Evolutionary conservation across 495 filamentous ascomycete species (phyloP).

Genomic region (Letharia columbiana): DNA sequence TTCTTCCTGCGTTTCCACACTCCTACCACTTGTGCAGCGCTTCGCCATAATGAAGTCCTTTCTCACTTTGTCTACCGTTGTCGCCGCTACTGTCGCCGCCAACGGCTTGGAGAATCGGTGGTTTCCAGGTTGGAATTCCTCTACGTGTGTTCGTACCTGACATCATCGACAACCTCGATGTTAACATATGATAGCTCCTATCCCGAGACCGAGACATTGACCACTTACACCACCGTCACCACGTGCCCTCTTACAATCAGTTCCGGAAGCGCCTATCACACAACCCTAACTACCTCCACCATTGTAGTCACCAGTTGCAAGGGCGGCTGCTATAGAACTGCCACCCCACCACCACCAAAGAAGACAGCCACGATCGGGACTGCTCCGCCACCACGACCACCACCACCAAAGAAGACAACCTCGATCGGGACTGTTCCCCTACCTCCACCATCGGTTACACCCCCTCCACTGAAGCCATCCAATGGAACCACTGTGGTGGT

Average conservation of each 20-base stretch:
- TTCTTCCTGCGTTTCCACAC: not conserved
- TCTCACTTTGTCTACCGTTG: constrained; percentile 14
- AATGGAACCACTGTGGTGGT: not conserved
- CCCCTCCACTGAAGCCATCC: not conserved
- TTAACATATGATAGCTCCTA: not conserved
- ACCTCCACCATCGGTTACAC: not conserved
- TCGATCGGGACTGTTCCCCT: not conserved
- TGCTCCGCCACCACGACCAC: not conserved
- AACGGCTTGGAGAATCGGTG: constrained; percentile 13
- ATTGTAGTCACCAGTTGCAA: constrained; percentile 3
- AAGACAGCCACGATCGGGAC: not conserved
- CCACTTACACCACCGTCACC: constrained; percentile 13
- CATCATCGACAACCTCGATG: not conserved
- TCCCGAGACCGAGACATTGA: constrained; percentile 5
- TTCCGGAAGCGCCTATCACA: constrained; percentile 1
- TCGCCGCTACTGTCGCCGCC: constrained; percentile 15
- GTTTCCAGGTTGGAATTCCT: constrained; percentile 13
- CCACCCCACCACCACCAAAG: not conserved
- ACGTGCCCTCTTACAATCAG: constrained; percentile 1
- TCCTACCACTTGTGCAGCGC: not conserved
- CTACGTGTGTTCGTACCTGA: constrained; percentile 12
- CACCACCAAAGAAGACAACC: not conserved
- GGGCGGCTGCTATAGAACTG: not conserved
- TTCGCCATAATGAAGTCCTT: constrained; percentile 17
- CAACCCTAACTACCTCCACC: not conserved